Percentiles rank a stretch among this genome's conserved stretches.
Conservation (phyloP, 73 alveolate species). For the Paramecium biaurelia region DNA sequence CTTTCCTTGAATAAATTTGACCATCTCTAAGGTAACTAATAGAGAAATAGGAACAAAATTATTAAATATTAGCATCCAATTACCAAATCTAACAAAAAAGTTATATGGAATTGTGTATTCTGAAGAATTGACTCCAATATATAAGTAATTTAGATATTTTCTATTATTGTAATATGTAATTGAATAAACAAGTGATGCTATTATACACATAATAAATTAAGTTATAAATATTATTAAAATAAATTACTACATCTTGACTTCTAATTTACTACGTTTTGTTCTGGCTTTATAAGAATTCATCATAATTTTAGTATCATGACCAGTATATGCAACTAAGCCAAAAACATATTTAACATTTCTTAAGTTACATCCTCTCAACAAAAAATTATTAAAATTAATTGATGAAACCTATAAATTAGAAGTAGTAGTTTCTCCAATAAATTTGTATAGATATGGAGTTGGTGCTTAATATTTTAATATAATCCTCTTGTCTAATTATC, state of each 20-base stretch:
- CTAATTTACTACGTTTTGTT: constrained; percentile 53
- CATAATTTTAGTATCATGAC: constrained; percentile 93
- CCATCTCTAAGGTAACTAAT: constrained; percentile 96
- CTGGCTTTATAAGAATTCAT: constrained; percentile 70
- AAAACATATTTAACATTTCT: constrained; percentile 83
- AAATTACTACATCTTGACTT: constrained; percentile 44
- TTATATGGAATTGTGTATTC: constrained; percentile 39
- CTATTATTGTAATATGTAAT: background rate
- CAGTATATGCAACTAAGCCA: constrained; percentile 89
- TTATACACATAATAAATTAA: constrained; percentile 41
- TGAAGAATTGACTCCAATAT: background rate
- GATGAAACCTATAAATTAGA: background rate
- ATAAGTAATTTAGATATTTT: background rate
- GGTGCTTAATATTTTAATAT: constrained; percentile 55
- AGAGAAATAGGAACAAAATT: constrained; percentile 97
- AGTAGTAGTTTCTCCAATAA: constrained; percentile 46
- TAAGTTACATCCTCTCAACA: constrained; percentile 88
- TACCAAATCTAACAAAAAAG: constrained; percentile 82
- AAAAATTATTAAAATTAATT: constrained; percentile 75
- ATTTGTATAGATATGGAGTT: constrained; percentile 45
- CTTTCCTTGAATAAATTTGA: constrained; percentile 91
- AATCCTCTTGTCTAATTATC: background rate
- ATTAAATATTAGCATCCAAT: constrained; percentile 83
- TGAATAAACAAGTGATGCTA: constrained; percentile 47
- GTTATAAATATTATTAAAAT: constrained; percentile 32